phyloP scores from a whole-genome alignment of 2,329 filamentous ascomycete species.

The Colletotrichum lini region DNA sequence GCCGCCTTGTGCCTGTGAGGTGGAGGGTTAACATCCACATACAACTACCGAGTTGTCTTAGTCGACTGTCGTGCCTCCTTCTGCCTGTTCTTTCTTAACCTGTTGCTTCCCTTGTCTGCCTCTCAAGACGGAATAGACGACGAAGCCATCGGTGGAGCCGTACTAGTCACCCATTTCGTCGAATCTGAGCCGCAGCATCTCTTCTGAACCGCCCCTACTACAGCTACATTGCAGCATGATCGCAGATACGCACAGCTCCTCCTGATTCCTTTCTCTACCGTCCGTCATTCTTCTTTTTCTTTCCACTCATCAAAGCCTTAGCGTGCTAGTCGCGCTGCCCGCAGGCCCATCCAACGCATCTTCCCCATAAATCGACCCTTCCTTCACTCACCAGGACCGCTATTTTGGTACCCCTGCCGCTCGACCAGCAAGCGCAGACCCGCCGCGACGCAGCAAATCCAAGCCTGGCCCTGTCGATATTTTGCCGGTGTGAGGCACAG shows the following conservation, averaged over 20 bases:
- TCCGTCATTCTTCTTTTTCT: background rate
- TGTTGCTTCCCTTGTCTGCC: conserved; percentile 13
- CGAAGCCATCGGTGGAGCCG: conserved; percentile 30
- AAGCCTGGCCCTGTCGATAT: conserved; percentile 34
- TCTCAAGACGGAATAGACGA: conserved; percentile 26
- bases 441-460: conserved; percentile 24
- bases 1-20: conserved; percentile 6
- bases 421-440: conserved; percentile 35
- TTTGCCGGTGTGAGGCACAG: conserved; percentile 39
- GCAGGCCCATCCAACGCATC: conserved; percentile 22
- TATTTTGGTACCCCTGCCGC: conserved; percentile 23
- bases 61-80: conserved; percentile 7
- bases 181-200: conserved; percentile 40
- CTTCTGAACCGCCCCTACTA: conserved; percentile 38
- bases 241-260: conserved; percentile 35
- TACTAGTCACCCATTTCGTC: conserved; percentile 38
- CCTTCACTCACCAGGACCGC: conserved; percentile 19
- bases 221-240: conserved; percentile 33
- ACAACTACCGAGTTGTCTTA: conserved; percentile 14
- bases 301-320: background rate
- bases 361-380: conserved; percentile 36
- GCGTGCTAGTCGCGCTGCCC: conserved; percentile 28
- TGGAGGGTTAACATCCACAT: conserved; percentile 13
- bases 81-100: conserved; percentile 5
- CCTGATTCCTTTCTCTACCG: conserved; percentile 26